Conservation (phyloP, 495 filamentous ascomycete species). For the Hamigera avellanea region DNA sequence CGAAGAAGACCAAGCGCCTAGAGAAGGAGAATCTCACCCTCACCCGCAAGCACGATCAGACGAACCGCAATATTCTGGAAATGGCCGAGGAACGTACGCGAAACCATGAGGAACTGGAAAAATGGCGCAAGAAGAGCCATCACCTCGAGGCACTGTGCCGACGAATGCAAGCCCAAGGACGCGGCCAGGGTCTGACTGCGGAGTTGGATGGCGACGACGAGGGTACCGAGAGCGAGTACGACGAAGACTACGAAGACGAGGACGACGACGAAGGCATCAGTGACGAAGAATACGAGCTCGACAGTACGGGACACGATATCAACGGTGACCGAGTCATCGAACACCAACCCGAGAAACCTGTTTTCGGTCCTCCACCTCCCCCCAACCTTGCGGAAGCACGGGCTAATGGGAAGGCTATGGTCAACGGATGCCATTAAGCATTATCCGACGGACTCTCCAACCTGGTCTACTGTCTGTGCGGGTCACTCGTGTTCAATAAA, state of each 20-base stretch:
- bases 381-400: constrained; percentile 36
- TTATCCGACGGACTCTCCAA: too few relatives aligned
- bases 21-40: constrained; percentile 92
- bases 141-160: constrained; percentile 89
- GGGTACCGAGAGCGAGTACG: constrained; percentile 58
- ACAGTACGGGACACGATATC: constrained; percentile 33
- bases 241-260: constrained; percentile 64
- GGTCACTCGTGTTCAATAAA: too few relatives aligned
- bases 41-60: constrained; percentile 85
- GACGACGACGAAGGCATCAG: constrained; percentile 59
- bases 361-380: constrained; percentile 45
- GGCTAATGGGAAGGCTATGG: constrained; percentile 30
- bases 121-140: constrained; percentile 75
- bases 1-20: constrained; percentile 94
- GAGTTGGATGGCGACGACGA: constrained; percentile 60
- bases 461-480: too few relatives aligned
- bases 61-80: constrained; percentile 88
- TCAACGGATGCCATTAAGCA: constrained; percentile 36
- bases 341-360: constrained; percentile 35
- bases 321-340: constrained; percentile 19
- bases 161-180: constrained; percentile 86
- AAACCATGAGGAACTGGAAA: constrained; percentile 67
- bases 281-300: constrained; percentile 56
- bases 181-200: constrained; percentile 48
- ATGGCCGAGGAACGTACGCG: constrained; percentile 94